Conservation (phyloP, 148 eudicot species). For the Cornus kousa region DNA sequence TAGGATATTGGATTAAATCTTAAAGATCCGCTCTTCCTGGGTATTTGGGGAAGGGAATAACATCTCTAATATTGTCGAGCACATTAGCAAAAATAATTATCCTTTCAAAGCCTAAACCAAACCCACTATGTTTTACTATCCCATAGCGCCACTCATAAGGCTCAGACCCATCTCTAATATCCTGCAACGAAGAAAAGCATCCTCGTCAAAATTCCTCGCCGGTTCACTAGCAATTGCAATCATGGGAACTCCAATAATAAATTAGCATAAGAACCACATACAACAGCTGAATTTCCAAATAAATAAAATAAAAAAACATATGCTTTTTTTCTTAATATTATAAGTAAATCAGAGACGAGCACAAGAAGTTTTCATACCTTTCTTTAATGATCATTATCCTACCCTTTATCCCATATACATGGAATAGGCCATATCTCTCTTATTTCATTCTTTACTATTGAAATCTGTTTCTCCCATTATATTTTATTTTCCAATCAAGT, state of each 20-base stretch:
- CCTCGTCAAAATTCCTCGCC: neutral
- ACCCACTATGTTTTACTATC: conserved; percentile 70
- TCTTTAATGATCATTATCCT: conserved; percentile 27
- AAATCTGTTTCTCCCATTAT: too few species aligned
- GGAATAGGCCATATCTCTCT: too few species aligned
- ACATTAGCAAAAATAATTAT: conserved; percentile 91
- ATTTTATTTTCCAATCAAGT: too few species aligned
- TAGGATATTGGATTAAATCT: neutral
- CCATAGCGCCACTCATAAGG: conserved; percentile 78
- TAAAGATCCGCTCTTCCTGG: conserved; percentile 78
- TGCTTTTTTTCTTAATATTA: neutral
- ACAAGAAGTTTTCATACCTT: conserved; percentile 41
- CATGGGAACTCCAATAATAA: neutral
- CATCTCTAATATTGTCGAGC: conserved; percentile 85
- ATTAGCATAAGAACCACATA: neutral
- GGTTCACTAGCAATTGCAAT: too few species aligned
- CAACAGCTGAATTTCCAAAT: neutral
- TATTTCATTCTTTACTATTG: too few species aligned
- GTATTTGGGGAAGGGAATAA: conserved; percentile 83
- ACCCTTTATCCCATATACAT: too few species aligned
- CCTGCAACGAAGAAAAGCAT: conserved; percentile 31
- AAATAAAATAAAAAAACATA: too few species aligned
- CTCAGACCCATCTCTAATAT: conserved; percentile 69
- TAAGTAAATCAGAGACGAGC: neutral
- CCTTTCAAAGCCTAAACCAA: conserved; percentile 78